Evolutionary conservation across 2,329 filamentous ascomycete genomes (phyloP), one percentile per base, ranked within the genome.

Genomic region (Monilinia fructicola): DNA sequence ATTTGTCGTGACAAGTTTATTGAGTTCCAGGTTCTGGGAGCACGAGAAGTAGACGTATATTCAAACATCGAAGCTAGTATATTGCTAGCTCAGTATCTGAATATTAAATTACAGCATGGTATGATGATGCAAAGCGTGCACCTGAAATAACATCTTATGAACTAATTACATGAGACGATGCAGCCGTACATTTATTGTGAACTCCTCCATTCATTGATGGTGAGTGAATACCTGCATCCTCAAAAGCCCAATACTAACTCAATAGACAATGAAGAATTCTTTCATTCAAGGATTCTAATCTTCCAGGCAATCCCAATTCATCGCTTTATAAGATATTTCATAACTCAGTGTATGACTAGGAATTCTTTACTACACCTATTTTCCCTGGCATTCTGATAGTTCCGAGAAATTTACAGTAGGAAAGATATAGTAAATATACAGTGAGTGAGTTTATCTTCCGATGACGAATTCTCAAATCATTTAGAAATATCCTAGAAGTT

Each of bases 221-320:
- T 46, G 2, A 46, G 46, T 31, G 40, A 46, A 46, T 23, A 48
- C 10, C 2, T 21, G 9, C 5, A 3, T 12, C 1, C 21, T 26
- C 23, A n/a, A 50, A 50, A 50, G 21, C 21, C 21, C 1, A 12
- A 60, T 3, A 60, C 6, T 18, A 23, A 10, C 2, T 18, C 4
- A 23, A 48, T 6, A 35, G 46, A 12, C 3, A 23, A n/a, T 31
- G 26, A 38, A n/a, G 0, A 14, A 0, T 1, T 58, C 1, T 2
- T 58, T 4, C 1, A 23, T n/a, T 0, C 21, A 1, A 16, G n/a
- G 14, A 3, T 1, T 7, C 9, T 35, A 3, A 0, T 7, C 14
- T 35, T 11, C 26, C 18, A 31, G 26, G 14, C 1, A 52, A 28
- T 7, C 23, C 16, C 11, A n/a, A 12, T 23, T 14, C 1, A 2